These are phyloP conservation scores for Penicillium malachiteum DNA, from an alignment of 495 filamentous ascomycete species.

Conservation along the genomic window DNA sequence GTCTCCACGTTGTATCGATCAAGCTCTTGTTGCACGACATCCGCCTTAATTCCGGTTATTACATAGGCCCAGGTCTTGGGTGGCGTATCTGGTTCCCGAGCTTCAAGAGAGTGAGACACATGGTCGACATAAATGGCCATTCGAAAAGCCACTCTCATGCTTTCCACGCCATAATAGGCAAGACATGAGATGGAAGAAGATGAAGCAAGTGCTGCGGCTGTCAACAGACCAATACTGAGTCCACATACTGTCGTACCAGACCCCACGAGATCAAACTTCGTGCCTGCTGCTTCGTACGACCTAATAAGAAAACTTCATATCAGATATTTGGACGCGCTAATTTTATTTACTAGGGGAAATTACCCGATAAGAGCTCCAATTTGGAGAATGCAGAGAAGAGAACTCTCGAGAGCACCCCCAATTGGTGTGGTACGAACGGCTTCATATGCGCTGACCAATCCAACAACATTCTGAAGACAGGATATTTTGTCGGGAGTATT, in stretches of 20 bases:
- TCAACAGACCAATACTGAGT: slow-evolving; percentile 39
- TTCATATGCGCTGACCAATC: no score
- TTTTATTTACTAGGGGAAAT: no score
- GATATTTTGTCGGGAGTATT: slow-evolving; percentile 29
- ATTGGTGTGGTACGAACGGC: no score
- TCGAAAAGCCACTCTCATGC: slow-evolving; percentile 36
- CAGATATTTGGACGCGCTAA: slow-evolving; percentile 12
- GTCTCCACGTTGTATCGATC: slow-evolving; percentile 23
- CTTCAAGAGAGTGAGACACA: slow-evolving; percentile 34
- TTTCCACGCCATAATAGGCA: slow-evolving; percentile 23
- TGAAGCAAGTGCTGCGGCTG: slow-evolving; percentile 36
- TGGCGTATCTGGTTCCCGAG: slow-evolving; percentile 15
- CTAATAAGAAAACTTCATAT: slow-evolving; percentile 26
- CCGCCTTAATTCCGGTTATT: slow-evolving; percentile 26
- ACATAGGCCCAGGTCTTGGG: slow-evolving; percentile 44
- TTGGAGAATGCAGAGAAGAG: no score
- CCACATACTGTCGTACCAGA: slow-evolving; percentile 23
- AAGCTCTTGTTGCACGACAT: slow-evolving; percentile 37
- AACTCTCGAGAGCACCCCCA: no score
- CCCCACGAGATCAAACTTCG: slow-evolving; percentile 21
- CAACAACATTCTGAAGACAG: slow-evolving; percentile 19
- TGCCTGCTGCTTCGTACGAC: slow-evolving; percentile 17
- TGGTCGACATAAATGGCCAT: slow-evolving; percentile 35
- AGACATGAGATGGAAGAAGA: slow-evolving; percentile 29
- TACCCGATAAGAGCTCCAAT: no score